These are phyloP conservation scores for Lipomyces chichibuensis DNA, from an alignment of 805 yeast genomes.

Conservation along the genomic window DNA sequence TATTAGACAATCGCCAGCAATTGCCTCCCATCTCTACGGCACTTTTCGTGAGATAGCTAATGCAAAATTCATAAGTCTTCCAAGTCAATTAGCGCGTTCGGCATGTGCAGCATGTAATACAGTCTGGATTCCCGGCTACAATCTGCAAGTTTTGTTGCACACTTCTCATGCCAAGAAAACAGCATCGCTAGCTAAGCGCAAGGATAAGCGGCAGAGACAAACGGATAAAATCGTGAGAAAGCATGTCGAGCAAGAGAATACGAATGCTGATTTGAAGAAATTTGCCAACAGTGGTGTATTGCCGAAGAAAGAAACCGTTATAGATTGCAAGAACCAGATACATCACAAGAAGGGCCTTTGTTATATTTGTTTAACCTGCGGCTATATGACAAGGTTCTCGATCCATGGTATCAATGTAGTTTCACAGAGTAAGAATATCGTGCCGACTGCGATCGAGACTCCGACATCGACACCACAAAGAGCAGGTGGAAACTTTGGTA, in stretches of 20 bases:
- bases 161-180: not conserved
- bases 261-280: not conserved
- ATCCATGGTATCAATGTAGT: slow-evolving; percentile 1
- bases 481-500: not conserved
- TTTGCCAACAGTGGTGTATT: not conserved
- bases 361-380: slow-evolving; percentile 26
- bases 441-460: not conserved
- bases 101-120: slow-evolving; percentile 28
- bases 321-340: not conserved
- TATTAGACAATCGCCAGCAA: slow-evolving; percentile 14
- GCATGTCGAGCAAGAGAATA: not conserved
- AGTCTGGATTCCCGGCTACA: slow-evolving; percentile 33
- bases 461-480: slow-evolving; percentile 5
- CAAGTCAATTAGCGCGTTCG: slow-evolving; percentile 22
- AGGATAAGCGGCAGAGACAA: slow-evolving; percentile 15
- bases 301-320: not conserved
- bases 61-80: slow-evolving; percentile 13
- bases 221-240: not conserved
- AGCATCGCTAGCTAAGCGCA: not conserved
- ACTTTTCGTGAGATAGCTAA: slow-evolving; percentile 18
- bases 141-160: slow-evolving; percentile 16
- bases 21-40: slow-evolving; percentile 21
- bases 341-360: slow-evolving; percentile 6
- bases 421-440: not conserved
- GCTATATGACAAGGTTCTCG: slow-evolving; percentile 19